A percentile compares a stretch with the other conserved stretches of the same genome.
Evolutionary conservation across 306 rosid species (phyloP).

Genomic region (Citrullus amarus): DNA sequence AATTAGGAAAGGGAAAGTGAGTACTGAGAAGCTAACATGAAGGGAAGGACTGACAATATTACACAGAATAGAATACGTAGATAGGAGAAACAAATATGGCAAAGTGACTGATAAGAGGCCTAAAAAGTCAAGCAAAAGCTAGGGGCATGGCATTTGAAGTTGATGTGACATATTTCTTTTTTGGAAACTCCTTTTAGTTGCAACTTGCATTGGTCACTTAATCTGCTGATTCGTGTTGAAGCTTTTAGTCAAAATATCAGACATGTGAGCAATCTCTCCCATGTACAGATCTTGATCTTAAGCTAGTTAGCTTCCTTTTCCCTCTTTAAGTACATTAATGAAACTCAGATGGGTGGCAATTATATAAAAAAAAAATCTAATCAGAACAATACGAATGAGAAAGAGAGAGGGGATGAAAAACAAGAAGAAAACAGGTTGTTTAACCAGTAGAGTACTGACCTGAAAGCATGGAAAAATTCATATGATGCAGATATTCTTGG

Average conservation of each 20-base stretch:
- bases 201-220: not conserved
- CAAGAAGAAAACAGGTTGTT: constrained; percentile 4
- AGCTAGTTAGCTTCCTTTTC: not conserved
- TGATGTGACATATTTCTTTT: not conserved
- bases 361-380: not conserved
- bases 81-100: not conserved
- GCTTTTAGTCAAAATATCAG: too few species aligned
- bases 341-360: not conserved
- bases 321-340: not conserved
- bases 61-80: not conserved
- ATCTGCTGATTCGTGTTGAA: not conserved
- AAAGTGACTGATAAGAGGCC: not conserved
- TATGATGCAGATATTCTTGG: constrained; percentile 3
- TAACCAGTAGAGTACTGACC: not conserved
- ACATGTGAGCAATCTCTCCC: not conserved
- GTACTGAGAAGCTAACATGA: not conserved
- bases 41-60: not conserved
- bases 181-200: not conserved
- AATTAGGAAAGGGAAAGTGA: not conserved
- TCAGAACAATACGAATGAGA: not conserved
- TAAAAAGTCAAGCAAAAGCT: not conserved
- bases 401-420: not conserved
- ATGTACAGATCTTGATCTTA: not conserved
- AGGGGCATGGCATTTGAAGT: not conserved
- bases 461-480: not conserved